phyloP scores from a whole-genome alignment of 139 green algal species.

The Limnomonas spitsbergensis region DNA sequence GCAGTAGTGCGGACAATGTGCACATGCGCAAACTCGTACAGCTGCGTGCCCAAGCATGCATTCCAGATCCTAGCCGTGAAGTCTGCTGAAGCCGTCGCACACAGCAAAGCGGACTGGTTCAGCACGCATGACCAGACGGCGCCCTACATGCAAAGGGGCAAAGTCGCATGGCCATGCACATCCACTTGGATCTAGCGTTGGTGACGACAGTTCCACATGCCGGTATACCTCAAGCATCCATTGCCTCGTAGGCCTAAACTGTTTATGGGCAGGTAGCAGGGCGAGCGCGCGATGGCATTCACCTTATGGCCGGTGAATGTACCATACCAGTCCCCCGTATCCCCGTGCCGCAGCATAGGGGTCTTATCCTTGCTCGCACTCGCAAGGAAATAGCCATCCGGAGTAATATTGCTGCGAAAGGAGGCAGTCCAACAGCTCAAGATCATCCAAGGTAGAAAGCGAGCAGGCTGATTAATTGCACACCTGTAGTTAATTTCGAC shows the following conservation, averaged over 20 bases:
- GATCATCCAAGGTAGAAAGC: not conserved
- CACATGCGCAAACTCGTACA: conserved; percentile 84
- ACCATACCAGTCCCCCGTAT: conserved; percentile 96
- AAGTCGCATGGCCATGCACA: too few relatives aligned
- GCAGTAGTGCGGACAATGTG: conserved; percentile 89
- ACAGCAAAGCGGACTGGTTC: conserved; percentile 79
- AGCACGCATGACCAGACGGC: conserved; percentile 92
- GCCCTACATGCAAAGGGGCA: conserved; percentile 52
- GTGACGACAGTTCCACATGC: too few relatives aligned
- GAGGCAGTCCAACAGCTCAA: not conserved
- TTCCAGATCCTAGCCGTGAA: conserved; percentile 95
- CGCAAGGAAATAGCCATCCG: conserved; percentile 93
- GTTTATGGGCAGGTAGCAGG: not conserved
- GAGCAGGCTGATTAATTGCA: not conserved
- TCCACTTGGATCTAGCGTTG: too few relatives aligned
- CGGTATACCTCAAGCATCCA: not conserved
- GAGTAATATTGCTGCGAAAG: conserved; percentile 76
- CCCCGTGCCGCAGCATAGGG: conserved; percentile 93
- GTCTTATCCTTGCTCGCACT: conserved; percentile 94
- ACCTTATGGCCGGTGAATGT: conserved; percentile 81
- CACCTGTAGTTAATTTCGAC: conserved; percentile 93
- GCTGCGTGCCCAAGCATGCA: conserved; percentile 85
- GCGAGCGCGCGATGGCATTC: not conserved
- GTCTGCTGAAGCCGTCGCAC: conserved; percentile 89
- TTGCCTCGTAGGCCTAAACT: not conserved